Conservation (phyloP, 2,329 filamentous ascomycete genomes). For the Paecilomyces variotii region DNA sequence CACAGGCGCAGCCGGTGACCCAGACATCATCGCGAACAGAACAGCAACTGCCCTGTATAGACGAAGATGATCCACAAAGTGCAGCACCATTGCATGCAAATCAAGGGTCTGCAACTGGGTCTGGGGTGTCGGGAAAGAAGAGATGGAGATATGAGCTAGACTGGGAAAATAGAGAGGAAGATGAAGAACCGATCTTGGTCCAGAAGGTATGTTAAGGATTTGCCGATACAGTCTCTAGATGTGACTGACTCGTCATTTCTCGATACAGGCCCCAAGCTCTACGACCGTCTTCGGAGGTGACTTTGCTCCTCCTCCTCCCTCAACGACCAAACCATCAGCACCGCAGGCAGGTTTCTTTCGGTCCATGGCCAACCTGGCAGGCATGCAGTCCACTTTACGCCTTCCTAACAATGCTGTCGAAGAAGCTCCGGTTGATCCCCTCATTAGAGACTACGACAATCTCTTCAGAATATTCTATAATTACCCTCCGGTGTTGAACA, state of each 20-base stretch:
- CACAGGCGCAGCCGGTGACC: slow-evolving; percentile 18
- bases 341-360: slow-evolving; percentile 70
- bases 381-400: slow-evolving; percentile 46
- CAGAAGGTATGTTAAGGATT: slow-evolving; percentile 56
- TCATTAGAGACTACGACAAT: slow-evolving; percentile 89
- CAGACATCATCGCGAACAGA: slow-evolving; percentile 41
- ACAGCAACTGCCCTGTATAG: slow-evolving; percentile 26
- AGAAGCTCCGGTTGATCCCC: slow-evolving; percentile 58
- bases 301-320: slow-evolving; percentile 39
- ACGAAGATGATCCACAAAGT: slow-evolving; percentile 26
- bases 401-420: slow-evolving; percentile 44
- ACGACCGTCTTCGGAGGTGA: slow-evolving; percentile 52
- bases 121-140: slow-evolving; percentile 42
- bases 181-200: slow-evolving; percentile 80
- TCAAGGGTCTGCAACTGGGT: slow-evolving; percentile 32
- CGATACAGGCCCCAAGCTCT: slow-evolving; percentile 24
- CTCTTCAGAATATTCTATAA: slow-evolving; percentile 96
- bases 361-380: slow-evolving; percentile 71
- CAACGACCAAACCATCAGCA: slow-evolving; percentile 54
- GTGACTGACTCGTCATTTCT: slow-evolving; percentile 5
- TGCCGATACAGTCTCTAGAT: not conserved
- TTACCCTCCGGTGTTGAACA: slow-evolving; percentile 71
- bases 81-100: slow-evolving; percentile 30
- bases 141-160: slow-evolving; percentile 88
- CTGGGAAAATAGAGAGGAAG: slow-evolving; percentile 56